Conservation (phyloP, 169 alveolate species). For the Plasmodium inui region DNA sequence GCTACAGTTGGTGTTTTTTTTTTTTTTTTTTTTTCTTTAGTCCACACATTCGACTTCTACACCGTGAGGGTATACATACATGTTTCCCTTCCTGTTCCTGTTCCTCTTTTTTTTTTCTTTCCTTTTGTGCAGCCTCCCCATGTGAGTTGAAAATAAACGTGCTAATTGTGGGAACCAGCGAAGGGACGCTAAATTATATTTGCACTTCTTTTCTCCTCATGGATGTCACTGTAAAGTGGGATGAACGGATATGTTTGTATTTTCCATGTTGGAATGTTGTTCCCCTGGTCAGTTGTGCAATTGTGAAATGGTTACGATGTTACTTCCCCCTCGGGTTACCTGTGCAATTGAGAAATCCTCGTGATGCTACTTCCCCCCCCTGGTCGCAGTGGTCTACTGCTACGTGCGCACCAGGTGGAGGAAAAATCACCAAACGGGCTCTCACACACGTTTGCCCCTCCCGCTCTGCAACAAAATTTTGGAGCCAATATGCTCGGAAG, state of each 20-base stretch:
- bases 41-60: neutral
- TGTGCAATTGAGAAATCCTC: neutral
- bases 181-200: neutral
- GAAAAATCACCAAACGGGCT: neutral
- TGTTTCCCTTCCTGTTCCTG: neutral
- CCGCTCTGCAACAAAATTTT: neutral
- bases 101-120: neutral
- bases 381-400: neutral
- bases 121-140: neutral
- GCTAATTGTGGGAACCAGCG: neutral
- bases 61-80: neutral
- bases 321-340: neutral
- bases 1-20: neutral
- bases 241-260: neutral
- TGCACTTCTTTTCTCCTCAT: neutral
- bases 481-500: neutral
- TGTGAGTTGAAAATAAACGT: neutral
- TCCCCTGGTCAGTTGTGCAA: neutral
- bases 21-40: neutral
- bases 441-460: neutral
- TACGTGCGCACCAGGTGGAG: neutral
- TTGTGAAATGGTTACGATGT: neutral
- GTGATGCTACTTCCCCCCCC: neutral
- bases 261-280: neutral
- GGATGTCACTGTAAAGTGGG: neutral